Evolutionary conservation across 768 basidiomycete genomes (phyloP), one percentile per base, ranked within the genome.

Genomic region (Mycena rebaudengoi): DNA sequence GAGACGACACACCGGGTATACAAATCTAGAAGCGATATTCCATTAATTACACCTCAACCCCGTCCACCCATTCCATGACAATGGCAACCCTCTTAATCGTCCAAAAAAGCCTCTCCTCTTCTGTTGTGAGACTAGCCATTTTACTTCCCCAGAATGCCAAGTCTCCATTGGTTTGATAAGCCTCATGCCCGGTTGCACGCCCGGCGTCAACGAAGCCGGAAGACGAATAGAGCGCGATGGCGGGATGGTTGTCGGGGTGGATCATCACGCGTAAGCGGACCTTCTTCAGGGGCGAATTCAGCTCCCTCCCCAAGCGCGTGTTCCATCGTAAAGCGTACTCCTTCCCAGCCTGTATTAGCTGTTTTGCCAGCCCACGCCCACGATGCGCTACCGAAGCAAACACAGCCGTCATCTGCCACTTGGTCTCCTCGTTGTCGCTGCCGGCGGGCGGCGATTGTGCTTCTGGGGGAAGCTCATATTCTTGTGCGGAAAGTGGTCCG

Each of bases 341-440:
- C 43, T 64, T 68, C 45, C 62, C 67, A 7, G 58, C 58, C 30
- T 65, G 62, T 7, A 68, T 61, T 13, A 68, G 59, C 59, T 61
- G 40, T 53, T 65, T 65, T 37, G 49, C 67, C 25, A 68, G 16
- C 49, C 67, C 63, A 29, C 45, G 49, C 18, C 67, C 54, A 18
- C 67, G 62, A 28, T 68, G 67, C 8, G 58, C 29, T 1, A 35
- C 43, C 1, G 67, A 68, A 12, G 63, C 54, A 44, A 56, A 68
- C 3, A 68, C 54, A 0, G 59, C 67, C 1, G 67, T 68, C 67
- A 68, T 68, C 29, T 68, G 67, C 67, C 67, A 68, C 35, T 46
- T 55, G 10, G 67, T 68, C 45, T 68, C 67, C 13, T 16, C 54
- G 10, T 49, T 59, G 59, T 64, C 62, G 40, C 16, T 35, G 28